These are phyloP conservation scores for Hanseniaspora clermontiae DNA, from an alignment of 805 yeast genomes.

Conservation along the genomic window DNA sequence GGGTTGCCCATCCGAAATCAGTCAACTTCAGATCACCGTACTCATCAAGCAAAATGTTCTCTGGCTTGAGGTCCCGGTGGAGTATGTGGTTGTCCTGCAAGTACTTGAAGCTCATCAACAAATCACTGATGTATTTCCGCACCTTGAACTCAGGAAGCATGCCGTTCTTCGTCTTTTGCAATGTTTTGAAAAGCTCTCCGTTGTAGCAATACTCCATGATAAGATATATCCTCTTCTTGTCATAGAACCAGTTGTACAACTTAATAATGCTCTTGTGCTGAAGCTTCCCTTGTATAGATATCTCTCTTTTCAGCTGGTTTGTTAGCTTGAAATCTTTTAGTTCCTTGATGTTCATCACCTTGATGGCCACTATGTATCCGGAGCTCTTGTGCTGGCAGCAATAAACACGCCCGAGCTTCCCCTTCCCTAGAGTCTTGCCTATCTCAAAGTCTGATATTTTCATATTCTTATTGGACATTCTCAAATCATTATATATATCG, in stretches of 20 bases:
- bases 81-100: conserved; percentile 70
- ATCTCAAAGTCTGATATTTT: conserved; percentile 54
- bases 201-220: conserved; percentile 71
- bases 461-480: not conserved
- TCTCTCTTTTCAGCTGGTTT: conserved; percentile 77
- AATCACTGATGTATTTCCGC: conserved; percentile 67
- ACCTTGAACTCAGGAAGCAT: conserved; percentile 64
- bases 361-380: conserved; percentile 78
- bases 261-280: conserved; percentile 71
- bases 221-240: conserved; percentile 64
- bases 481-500: too few relatives aligned
- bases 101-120: conserved; percentile 65
- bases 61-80: conserved; percentile 91
- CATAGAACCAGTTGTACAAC: conserved; percentile 76
- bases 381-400: conserved; percentile 66
- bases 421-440: conserved; percentile 80
- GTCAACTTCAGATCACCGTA: conserved; percentile 71
- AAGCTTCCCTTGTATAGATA: conserved; percentile 74
- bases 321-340: conserved; percentile 63
- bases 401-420: conserved; percentile 86
- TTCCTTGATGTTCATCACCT: conserved; percentile 79
- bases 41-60: conserved; percentile 67
- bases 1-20: conserved; percentile 93
- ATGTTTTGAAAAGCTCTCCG: conserved; percentile 73
- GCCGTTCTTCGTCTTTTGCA: conserved; percentile 42